Conservation (phyloP, 768 basidiomycete genomes). For the Tylopilus felleus region DNA sequence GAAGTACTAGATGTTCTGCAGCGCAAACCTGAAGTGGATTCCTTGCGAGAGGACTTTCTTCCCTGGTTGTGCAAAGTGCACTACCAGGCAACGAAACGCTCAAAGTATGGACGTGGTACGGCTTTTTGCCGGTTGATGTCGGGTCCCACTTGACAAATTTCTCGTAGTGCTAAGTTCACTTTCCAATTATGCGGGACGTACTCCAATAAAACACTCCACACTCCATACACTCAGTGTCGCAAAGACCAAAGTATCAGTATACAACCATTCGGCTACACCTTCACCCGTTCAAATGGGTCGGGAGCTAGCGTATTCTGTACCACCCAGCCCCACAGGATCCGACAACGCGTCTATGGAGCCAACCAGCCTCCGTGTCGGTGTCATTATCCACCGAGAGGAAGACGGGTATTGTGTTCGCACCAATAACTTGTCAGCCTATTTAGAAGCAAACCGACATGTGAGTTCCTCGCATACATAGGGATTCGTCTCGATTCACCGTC, state of each 20-base stretch:
- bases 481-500: slow-evolving; percentile 14
- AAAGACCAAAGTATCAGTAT: slow-evolving; percentile 13
- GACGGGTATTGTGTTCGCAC: slow-evolving; percentile 63
- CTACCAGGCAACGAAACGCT: slow-evolving; percentile 59
- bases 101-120: slow-evolving; percentile 57
- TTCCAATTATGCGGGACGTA: slow-evolving; percentile 44
- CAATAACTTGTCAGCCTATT: slow-evolving; percentile 72
- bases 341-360: slow-evolving; percentile 34
- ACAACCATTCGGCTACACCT: slow-evolving; percentile 7
- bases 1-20: slow-evolving; percentile 69
- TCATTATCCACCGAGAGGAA: slow-evolving; percentile 53
- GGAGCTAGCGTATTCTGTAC: slow-evolving; percentile 37
- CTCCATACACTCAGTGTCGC: slow-evolving; percentile 29
- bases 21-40: slow-evolving; percentile 69
- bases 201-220: slow-evolving; percentile 55
- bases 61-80: slow-evolving; percentile 91
- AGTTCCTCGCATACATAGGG: slow-evolving; percentile 19
- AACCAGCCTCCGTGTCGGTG: slow-evolving; percentile 59
- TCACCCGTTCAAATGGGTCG: slow-evolving; percentile 24
- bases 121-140: not conserved
- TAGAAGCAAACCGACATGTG: slow-evolving; percentile 80
- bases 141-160: not conserved
- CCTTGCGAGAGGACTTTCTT: slow-evolving; percentile 84
- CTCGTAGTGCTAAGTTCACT: slow-evolving; percentile 44
- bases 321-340: slow-evolving; percentile 43